A percentile compares a stretch with the other conserved stretches of the same genome.
These are phyloP conservation scores for Cryphonectria radicalis DNA, from an alignment of 2,329 filamentous ascomycete genomes.

Conservation along the genomic window DNA sequence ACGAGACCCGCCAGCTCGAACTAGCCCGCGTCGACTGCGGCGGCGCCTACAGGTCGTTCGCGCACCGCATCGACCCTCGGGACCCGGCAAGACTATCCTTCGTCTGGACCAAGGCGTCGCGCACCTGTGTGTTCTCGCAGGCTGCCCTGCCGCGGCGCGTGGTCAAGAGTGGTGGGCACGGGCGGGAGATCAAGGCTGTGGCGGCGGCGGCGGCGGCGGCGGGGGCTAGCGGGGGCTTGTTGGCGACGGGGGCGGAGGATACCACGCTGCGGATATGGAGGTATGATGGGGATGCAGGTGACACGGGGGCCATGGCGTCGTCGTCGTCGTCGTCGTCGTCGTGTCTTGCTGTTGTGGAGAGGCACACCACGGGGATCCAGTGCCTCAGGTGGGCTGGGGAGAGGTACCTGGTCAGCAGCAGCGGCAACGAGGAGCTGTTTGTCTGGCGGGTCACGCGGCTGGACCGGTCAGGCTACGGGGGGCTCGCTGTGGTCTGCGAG, in stretches of 20 bases:
- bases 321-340: conserved; percentile 33
- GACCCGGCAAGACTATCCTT: conserved; percentile 51
- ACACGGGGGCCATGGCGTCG: not conserved
- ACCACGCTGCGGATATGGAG: conserved; percentile 74
- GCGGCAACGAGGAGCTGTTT: conserved; percentile 86
- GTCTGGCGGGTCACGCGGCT: conserved; percentile 72
- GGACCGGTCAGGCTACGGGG: conserved; percentile 49
- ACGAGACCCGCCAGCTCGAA: conserved; percentile 72
- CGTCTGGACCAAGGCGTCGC: conserved; percentile 66
- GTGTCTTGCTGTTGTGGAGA: conserved; percentile 70
- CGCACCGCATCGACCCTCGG: conserved; percentile 43
- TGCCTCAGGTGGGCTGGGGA: conserved; percentile 75
- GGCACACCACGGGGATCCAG: conserved; percentile 84
- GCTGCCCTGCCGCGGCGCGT: conserved; percentile 42
- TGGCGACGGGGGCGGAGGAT: conserved; percentile 75
- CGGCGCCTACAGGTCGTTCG: conserved; percentile 80
- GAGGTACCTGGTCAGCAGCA: conserved; percentile 79
- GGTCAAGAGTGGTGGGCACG: conserved; percentile 76
- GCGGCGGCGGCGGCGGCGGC: conserved; percentile 31
- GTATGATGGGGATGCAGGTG: conserved; percentile 36
- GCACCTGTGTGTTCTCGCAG: conserved; percentile 49
- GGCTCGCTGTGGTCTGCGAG: conserved; percentile 62
- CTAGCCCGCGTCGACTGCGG: conserved; percentile 78
- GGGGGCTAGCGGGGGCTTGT: conserved; percentile 38
- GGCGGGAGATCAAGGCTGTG: conserved; percentile 75